phyloP scores from a whole-genome alignment of 2,329 filamentous ascomycete species.

The Cladorrhinum sp. region DNA sequence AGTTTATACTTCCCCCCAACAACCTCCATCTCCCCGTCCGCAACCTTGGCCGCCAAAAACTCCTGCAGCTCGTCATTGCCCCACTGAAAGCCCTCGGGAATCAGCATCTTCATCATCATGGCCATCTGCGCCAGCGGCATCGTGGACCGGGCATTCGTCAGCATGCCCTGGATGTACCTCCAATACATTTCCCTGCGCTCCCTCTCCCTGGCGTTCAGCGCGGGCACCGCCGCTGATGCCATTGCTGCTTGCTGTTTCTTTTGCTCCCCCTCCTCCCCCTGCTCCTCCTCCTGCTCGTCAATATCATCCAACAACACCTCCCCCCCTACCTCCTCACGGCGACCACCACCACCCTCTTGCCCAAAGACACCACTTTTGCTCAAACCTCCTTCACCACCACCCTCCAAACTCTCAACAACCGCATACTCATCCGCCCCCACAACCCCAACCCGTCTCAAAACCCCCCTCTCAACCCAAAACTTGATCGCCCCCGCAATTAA shows the following conservation, averaged over 20 bases:
- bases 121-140: slow-evolving; percentile 80
- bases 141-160: slow-evolving; percentile 79
- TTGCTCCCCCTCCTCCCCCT: no score
- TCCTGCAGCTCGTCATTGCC: slow-evolving; percentile 83
- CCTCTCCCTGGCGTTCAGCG: slow-evolving; percentile 60
- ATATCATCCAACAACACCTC: no score
- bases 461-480: slow-evolving; percentile 69
- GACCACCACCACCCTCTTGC: slow-evolving; percentile 26
- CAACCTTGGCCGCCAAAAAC: slow-evolving; percentile 77
- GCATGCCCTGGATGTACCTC: slow-evolving; percentile 91
- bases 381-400: slow-evolving; percentile 22
- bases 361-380: slow-evolving; percentile 20
- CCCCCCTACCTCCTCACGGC: no score
- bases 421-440: slow-evolving; percentile 50
- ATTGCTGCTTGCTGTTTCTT: slow-evolving; percentile 40
- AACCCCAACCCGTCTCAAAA: slow-evolving; percentile 54
- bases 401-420: slow-evolving; percentile 63
- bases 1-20: slow-evolving; percentile 68
- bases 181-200: slow-evolving; percentile 68
- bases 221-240: slow-evolving; percentile 7
- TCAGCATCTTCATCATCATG: slow-evolving; percentile 93
- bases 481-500: slow-evolving; percentile 63
- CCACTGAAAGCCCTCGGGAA: slow-evolving; percentile 84
- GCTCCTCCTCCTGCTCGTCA: no score
- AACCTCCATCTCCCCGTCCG: slow-evolving; percentile 65